Conservation (phyloP, 257 asterid species). For the Datura wrightii region DNA sequence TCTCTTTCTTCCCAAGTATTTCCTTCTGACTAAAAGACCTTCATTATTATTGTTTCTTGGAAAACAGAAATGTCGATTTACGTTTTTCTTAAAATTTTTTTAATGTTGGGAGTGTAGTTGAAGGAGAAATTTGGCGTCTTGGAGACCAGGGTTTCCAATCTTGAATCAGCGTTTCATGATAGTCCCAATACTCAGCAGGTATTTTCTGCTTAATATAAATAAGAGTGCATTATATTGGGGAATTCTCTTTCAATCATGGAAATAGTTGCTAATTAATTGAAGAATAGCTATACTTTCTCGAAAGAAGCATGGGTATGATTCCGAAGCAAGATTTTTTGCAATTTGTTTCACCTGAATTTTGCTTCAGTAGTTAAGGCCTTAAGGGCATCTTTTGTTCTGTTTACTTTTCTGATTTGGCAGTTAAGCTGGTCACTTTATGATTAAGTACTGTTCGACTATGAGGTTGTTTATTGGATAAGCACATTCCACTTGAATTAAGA, state of each 20-base stretch:
- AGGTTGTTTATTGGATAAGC: background rate
- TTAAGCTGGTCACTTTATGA: background rate
- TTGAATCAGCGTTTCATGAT: slow-evolving; percentile 51
- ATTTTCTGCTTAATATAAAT: background rate
- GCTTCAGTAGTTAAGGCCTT: background rate
- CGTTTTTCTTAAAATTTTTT: background rate
- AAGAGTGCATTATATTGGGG: too few relatives aligned
- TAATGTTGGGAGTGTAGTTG: slow-evolving; percentile 39
- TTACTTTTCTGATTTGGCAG: background rate
- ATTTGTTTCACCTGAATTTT: background rate
- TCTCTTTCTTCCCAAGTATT: slow-evolving; percentile 57
- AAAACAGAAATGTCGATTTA: background rate
- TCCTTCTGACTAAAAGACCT: background rate
- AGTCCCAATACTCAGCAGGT: slow-evolving; percentile 51
- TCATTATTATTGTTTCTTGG: background rate
- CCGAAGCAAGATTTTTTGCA: background rate
- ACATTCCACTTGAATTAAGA: background rate
- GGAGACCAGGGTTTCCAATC: slow-evolving; percentile 62
- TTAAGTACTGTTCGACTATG: background rate
- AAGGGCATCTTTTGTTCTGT: background rate
- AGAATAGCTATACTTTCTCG: background rate
- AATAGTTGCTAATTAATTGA: background rate
- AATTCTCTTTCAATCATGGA: background rate
- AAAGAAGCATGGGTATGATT: too few relatives aligned
- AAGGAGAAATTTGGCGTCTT: slow-evolving; percentile 53